Percentiles rank a stretch among this genome's conserved stretches.
Evolutionary conservation across 345 rosid species (phyloP).

Genomic region (Zanthoxylum bungeanum): DNA sequence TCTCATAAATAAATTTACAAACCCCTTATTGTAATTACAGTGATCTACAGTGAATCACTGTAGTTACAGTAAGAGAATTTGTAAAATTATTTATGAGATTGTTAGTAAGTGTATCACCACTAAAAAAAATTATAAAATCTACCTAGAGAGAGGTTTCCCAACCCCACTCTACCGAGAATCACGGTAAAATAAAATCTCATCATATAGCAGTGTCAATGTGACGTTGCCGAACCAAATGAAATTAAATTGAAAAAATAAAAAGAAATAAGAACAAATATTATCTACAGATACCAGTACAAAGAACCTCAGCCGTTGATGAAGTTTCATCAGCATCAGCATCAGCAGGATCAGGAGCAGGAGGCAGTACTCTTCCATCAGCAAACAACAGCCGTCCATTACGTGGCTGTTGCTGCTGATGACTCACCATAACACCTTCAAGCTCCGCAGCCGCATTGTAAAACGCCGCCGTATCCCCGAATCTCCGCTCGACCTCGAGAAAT

Average conservation of each 20-base stretch:
- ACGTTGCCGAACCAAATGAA: neutral
- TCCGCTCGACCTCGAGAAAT: slow-evolving; percentile 84
- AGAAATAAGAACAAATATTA: slow-evolving; percentile 23
- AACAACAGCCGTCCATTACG: slow-evolving; percentile 54
- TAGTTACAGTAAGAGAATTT: no score
- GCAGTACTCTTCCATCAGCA: slow-evolving; percentile 82
- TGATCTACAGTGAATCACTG: no score
- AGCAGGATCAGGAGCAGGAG: slow-evolving; percentile 58
- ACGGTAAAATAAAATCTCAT: neutral
- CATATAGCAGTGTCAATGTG: neutral
- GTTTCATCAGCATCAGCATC: slow-evolving; percentile 23
- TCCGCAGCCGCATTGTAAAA: slow-evolving; percentile 54
- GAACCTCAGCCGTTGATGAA: slow-evolving; percentile 37
- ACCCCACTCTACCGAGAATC: no score
- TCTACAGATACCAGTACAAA: slow-evolving; percentile 74
- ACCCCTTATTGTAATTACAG: no score
- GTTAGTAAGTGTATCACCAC: no score
- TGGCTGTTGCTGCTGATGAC: slow-evolving; percentile 29
- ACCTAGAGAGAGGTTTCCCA: no score
- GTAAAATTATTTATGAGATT: no score
- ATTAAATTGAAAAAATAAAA: slow-evolving; percentile 15
- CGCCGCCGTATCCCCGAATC: slow-evolving; percentile 65
- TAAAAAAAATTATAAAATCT: no score
- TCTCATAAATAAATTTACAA: no score
- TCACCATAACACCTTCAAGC: slow-evolving; percentile 47